Evolutionary conservation across 495 filamentous ascomycete species (phyloP).

Genomic region (Aspergillus ostianus): DNA sequence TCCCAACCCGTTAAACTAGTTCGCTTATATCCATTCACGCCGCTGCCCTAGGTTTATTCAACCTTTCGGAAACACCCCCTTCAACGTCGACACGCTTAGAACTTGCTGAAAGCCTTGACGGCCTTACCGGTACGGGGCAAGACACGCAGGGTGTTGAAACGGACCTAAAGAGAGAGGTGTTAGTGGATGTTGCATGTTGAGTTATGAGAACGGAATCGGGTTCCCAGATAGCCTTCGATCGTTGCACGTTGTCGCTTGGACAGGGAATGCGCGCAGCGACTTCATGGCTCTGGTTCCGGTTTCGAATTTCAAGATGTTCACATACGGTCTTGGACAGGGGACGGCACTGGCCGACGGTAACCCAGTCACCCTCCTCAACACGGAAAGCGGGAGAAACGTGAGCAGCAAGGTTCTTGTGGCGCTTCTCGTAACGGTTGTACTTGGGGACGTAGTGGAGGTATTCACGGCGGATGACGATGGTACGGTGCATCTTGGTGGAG

Average conservation of each 20-base stretch:
- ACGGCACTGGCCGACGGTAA: slow-evolving; percentile 98
- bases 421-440: slow-evolving; percentile 99
- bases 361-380: slow-evolving; percentile 98
- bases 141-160: slow-evolving; percentile 98
- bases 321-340: slow-evolving; percentile 98
- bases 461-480: slow-evolving; percentile 98
- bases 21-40: slow-evolving; percentile 44
- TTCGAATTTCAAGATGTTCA: slow-evolving; percentile 20
- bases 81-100: slow-evolving; percentile 60
- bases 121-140: slow-evolving; percentile 93
- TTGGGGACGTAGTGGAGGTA: slow-evolving; percentile 99
- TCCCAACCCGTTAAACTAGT: slow-evolving; percentile 45
- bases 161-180: slow-evolving; percentile 60
- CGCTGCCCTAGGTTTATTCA: slow-evolving; percentile 42
- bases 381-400: slow-evolving; percentile 99
- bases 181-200: slow-evolving; percentile 13
- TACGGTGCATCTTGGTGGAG: slow-evolving; percentile 99
- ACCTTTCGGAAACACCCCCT: slow-evolving; percentile 38
- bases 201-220: background rate
- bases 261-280: background rate
- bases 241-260: slow-evolving; percentile 2
- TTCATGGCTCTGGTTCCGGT: background rate
- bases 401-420: slow-evolving; percentile 98
- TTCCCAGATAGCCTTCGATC: background rate
- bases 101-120: slow-evolving; percentile 97